A percentile compares a stretch with the other conserved stretches of the same genome.
phyloP scores from a whole-genome alignment of 2,329 filamentous ascomycete genomes.

The Bimuria novae-zelandiae region DNA sequence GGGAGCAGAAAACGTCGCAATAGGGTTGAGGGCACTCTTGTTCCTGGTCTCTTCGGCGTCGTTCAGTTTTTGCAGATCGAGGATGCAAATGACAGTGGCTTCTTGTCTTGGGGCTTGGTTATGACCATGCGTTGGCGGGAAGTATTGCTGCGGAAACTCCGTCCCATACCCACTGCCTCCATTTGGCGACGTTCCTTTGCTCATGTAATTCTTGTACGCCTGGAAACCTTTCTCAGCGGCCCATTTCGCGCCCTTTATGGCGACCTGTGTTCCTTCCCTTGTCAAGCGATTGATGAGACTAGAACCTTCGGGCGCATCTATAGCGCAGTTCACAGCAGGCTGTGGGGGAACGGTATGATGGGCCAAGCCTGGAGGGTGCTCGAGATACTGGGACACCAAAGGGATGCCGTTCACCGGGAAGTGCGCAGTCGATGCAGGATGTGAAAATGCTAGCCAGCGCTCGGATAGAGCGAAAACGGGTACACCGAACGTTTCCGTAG shows the following conservation, averaged over 20 bases:
- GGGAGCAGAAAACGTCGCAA: slow-evolving; percentile 72
- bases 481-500: slow-evolving; percentile 54
- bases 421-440: slow-evolving; percentile 71
- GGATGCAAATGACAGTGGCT: slow-evolving; percentile 73
- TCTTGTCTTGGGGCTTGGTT: slow-evolving; percentile 60
- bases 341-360: slow-evolving; percentile 71
- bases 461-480: slow-evolving; percentile 72
- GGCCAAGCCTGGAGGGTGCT: slow-evolving; percentile 59
- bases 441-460: slow-evolving; percentile 78
- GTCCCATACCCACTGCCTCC: slow-evolving; percentile 23
- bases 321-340: slow-evolving; percentile 67
- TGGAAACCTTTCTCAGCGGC: slow-evolving; percentile 77
- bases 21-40: slow-evolving; percentile 60
- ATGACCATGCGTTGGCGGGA: slow-evolving; percentile 76
- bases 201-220: slow-evolving; percentile 82
- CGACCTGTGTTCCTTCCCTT: slow-evolving; percentile 77
- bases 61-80: slow-evolving; percentile 68
- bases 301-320: slow-evolving; percentile 74
- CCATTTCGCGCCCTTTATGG: slow-evolving; percentile 76
- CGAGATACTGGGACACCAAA: slow-evolving; percentile 56
- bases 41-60: slow-evolving; percentile 53
- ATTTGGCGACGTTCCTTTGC: slow-evolving; percentile 45
- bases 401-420: slow-evolving; percentile 70
- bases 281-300: slow-evolving; percentile 76
- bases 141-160: slow-evolving; percentile 58